These are phyloP conservation scores for Catharanthus roseus DNA, from an alignment of 257 asterid genomes.

Conservation along the genomic window DNA sequence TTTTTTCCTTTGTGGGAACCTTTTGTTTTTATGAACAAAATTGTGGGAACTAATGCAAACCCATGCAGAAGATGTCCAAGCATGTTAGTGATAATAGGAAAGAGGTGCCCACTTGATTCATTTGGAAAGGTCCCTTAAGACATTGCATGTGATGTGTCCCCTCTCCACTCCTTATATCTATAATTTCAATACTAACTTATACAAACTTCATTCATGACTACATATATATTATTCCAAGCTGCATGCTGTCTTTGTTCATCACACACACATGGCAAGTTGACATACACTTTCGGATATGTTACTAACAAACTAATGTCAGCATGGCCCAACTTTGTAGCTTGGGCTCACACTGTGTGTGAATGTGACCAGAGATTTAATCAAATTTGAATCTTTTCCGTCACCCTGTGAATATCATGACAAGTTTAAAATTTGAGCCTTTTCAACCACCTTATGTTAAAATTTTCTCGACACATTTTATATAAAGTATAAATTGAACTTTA, in stretches of 20 bases:
- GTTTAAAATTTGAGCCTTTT: no score
- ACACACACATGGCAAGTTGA: slow-evolving; percentile 11
- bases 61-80: slow-evolving; percentile 10
- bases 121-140: slow-evolving; percentile 9
- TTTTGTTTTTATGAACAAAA: background rate
- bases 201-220: background rate
- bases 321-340: background rate
- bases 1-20: background rate
- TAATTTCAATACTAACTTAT: background rate
- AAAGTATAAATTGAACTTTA: no score
- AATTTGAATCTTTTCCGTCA: no score
- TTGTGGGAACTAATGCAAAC: slow-evolving; percentile 4
- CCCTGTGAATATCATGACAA: no score
- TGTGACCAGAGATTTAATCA: no score
- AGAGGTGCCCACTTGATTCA: background rate
- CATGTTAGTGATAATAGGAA: slow-evolving; percentile 20
- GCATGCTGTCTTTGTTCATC: background rate
- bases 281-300: background rate
- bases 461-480: no score
- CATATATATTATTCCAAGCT: background rate
- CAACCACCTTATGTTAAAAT: no score
- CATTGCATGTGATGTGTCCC: slow-evolving; percentile 25
- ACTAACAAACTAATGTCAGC: background rate
- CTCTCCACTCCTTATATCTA: no score
- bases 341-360: background rate